phyloP scores from a whole-genome alignment of 495 filamentous ascomycete species.

The Aspergillus saccharolyticus region DNA sequence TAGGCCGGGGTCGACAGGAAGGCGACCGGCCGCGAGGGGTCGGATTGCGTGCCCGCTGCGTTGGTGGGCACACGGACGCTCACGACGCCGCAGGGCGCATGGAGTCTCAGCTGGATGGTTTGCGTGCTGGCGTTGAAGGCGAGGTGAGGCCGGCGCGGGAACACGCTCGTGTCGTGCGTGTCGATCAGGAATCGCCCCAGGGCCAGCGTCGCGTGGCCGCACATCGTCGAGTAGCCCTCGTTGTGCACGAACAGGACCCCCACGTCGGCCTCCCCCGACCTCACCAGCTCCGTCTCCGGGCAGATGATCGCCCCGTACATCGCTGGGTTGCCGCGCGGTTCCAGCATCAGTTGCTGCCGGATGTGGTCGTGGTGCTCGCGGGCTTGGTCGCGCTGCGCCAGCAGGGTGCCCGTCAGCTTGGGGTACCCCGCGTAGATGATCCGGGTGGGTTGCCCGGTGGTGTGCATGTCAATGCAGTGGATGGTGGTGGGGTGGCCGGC shows the following conservation, averaged over 20 bases:
- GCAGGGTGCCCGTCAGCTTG: constrained; percentile 18
- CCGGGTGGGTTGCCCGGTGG: constrained; percentile 30
- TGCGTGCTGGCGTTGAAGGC: constrained; percentile 3
- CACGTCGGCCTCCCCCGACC: constrained; percentile 42
- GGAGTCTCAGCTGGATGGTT: constrained; percentile 1
- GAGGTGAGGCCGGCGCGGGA: constrained; percentile 16
- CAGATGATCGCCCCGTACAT: constrained; percentile 33
- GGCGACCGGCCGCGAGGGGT: constrained; percentile 10
- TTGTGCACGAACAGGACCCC: constrained; percentile 53
- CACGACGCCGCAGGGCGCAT: constrained; percentile 11
- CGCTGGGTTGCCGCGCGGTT: constrained; percentile 28
- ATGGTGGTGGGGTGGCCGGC: constrained; percentile 26
- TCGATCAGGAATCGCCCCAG: constrained; percentile 30
- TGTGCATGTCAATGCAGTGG: constrained; percentile 34
- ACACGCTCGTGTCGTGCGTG: constrained; percentile 20
- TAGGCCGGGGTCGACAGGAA: constrained; percentile 27
- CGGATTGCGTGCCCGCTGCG: not conserved
- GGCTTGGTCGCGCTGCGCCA: constrained; percentile 26
- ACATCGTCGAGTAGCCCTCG: constrained; percentile 76
- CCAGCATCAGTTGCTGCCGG: constrained; percentile 26
- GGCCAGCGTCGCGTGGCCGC: constrained; percentile 48
- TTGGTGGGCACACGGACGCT: constrained; percentile 4
- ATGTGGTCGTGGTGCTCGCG: constrained; percentile 21
- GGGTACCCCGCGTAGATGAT: constrained; percentile 31
- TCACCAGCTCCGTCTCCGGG: constrained; percentile 26